Evolutionary conservation across 331 rosid species (phyloP).

Genomic region (Quercus phellos): DNA sequence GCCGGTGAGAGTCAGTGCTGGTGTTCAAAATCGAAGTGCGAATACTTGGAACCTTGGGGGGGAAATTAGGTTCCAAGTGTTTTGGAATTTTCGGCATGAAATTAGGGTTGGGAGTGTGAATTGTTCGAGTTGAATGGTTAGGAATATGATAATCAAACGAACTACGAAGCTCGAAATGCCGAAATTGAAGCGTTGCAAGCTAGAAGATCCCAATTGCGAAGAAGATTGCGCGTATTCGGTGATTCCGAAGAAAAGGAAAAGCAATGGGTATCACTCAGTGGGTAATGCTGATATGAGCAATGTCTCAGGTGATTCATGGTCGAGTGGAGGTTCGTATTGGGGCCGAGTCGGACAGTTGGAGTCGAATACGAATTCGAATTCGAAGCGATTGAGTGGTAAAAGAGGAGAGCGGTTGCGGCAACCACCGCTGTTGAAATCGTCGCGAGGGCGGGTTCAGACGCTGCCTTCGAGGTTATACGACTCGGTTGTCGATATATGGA

Average conservation of each 20-base stretch:
- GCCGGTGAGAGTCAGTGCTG: background rate
- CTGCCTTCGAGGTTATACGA: constrained; percentile 69
- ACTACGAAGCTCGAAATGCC: constrained; percentile 74
- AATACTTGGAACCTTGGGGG: background rate
- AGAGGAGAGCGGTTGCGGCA: constrained; percentile 16
- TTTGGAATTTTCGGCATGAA: constrained; percentile 28
- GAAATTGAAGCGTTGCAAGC: constrained; percentile 72
- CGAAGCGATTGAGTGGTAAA: constrained; percentile 23
- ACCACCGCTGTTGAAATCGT: constrained; percentile 53
- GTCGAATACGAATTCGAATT: constrained; percentile 47
- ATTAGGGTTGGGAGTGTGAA: constrained; percentile 39
- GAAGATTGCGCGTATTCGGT: constrained; percentile 26
- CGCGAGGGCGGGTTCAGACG: constrained; percentile 66
- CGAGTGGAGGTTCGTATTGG: constrained; percentile 53
- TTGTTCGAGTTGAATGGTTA: constrained; percentile 22
- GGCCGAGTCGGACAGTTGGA: constrained; percentile 47
- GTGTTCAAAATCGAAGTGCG: background rate
- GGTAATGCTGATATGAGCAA: constrained; percentile 45
- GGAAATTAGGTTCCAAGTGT: constrained; percentile 15
- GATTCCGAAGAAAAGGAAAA: constrained; percentile 51
- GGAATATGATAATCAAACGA: constrained; percentile 64
- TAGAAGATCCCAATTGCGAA: constrained; percentile 48
- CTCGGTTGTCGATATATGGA: constrained; percentile 54
- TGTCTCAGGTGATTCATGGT: constrained; percentile 49
- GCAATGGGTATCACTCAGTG: constrained; percentile 33